Conservation (phyloP, 495 filamentous ascomycete species). For the Chaetomium fimeti region DNA sequence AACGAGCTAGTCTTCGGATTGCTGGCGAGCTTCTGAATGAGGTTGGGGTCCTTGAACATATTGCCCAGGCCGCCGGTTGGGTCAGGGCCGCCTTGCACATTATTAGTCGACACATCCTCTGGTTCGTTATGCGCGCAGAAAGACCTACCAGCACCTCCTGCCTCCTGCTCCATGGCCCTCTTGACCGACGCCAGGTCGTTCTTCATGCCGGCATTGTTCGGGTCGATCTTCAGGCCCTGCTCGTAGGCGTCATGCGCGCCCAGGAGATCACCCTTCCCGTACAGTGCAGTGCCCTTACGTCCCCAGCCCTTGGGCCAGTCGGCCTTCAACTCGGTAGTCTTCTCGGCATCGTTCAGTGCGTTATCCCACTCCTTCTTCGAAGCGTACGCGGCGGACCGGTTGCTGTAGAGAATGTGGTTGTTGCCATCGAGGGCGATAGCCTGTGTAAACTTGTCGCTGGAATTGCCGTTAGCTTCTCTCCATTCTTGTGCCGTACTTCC, state of each 20-base stretch:
- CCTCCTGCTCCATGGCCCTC: constrained; percentile 81
- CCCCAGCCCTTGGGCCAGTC: constrained; percentile 98
- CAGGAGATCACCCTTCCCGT: constrained; percentile 80
- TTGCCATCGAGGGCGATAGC: constrained; percentile 83
- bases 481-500: not conserved
- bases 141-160: constrained; percentile 58
- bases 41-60: constrained; percentile 89
- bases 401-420: constrained; percentile 97
- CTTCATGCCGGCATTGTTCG: constrained; percentile 89
- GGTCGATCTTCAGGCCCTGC: constrained; percentile 84
- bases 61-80: constrained; percentile 73
- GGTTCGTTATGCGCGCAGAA: too few species aligned
- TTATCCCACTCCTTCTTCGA: constrained; percentile 83
- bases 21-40: constrained; percentile 82
- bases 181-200: constrained; percentile 77
- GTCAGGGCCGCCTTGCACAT: constrained; percentile 50
- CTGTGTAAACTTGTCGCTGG: constrained; percentile 86
- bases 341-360: constrained; percentile 85
- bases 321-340: constrained; percentile 89
- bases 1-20: constrained; percentile 90
- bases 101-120: not conserved
- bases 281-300: constrained; percentile 86
- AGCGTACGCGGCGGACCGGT: constrained; percentile 92
- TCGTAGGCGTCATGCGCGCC: constrained; percentile 87
- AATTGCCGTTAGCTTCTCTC: not conserved